Evolutionary conservation across 1,139 yeast genomes (phyloP), one percentile per base, ranked within the genome.

Genomic region (Candida smagusa): DNA sequence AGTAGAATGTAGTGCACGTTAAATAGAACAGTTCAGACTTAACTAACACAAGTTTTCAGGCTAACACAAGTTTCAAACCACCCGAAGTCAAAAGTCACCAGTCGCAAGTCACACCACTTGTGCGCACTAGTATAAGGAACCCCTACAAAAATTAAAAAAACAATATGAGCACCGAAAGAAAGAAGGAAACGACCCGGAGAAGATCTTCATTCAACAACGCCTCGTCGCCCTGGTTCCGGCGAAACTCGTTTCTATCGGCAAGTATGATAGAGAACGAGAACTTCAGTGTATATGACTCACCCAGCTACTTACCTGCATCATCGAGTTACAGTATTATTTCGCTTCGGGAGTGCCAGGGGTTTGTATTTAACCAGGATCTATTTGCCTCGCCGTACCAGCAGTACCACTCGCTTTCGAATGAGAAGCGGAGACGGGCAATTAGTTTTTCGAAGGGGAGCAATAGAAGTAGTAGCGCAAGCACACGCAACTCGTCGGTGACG

Each of bases 351-450:
- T 71, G 81, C 34, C 90, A 84, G 54, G 92, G 92, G 5, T 84
- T 83, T 50, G 62, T 77, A 12, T 84, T 86, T 73, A 84, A 84
- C 56, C 88, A 81, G 49, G 87, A 81, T 49, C 61, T 83, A 41
- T 83, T 82, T 66, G 88, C 85, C 7, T 70, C 81, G 7, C 77
- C 81, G 7, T 79, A 76, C 52, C 84, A 79, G 47, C 88, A 81
- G 48, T 74, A 68, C 50, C 56, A 73, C 36, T 70, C 79, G 1
- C 46, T 66, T 3, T 63, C 73, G 2, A 67, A 61, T 39, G 78
- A 70, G 40, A 52, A 58, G 36, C 63, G 56, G 37, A 46, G 50
- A 23, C 51, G 68, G 28, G 58, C 63, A 11, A 41, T 52, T 31
- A 58, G 65, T 40, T 55, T 49, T 30, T 35, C 41, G 21, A 38